Conservation (phyloP, 176 grass and related monocot genomes). For the Carex cristatella region DNA sequence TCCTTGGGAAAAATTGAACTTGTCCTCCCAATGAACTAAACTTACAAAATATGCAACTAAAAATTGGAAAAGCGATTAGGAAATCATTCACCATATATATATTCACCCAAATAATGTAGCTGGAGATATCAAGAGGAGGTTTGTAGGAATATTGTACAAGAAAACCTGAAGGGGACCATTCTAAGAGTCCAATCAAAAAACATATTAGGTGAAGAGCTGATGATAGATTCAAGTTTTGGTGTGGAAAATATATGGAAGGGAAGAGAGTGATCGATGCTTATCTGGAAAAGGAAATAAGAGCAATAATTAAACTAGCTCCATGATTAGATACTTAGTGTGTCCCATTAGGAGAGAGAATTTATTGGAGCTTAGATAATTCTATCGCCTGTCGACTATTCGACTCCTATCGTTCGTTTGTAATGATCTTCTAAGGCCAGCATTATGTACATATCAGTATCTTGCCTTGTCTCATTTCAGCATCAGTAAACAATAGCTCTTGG, state of each 20-base stretch:
- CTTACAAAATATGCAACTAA: not conserved
- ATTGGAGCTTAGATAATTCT: not conserved
- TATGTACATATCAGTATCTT: not conserved
- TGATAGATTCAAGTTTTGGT: constrained; percentile 7
- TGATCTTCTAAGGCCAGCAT: not conserved
- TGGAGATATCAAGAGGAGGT: not conserved
- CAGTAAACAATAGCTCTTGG: no score
- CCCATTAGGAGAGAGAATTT: not conserved
- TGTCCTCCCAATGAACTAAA: not conserved
- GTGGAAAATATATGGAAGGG: constrained; percentile 21
- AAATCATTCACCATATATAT: not conserved
- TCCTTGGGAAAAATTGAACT: not conserved
- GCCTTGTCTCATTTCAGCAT: no score
- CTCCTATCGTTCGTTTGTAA: not conserved
- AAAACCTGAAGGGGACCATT: not conserved
- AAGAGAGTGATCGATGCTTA: constrained; percentile 12
- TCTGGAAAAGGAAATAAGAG: constrained; percentile 10
- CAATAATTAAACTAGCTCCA: constrained; percentile 42
- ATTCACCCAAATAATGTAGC: not conserved
- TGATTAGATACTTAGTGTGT: constrained; percentile 34
- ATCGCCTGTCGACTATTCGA: not conserved
- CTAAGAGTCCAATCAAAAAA: not conserved
- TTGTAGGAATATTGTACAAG: not conserved
- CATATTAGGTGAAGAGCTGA: not conserved
- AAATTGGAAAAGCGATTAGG: not conserved